Conservation (phyloP, 2,329 filamentous ascomycete species). For the Neofusicoccum ribis region DNA sequence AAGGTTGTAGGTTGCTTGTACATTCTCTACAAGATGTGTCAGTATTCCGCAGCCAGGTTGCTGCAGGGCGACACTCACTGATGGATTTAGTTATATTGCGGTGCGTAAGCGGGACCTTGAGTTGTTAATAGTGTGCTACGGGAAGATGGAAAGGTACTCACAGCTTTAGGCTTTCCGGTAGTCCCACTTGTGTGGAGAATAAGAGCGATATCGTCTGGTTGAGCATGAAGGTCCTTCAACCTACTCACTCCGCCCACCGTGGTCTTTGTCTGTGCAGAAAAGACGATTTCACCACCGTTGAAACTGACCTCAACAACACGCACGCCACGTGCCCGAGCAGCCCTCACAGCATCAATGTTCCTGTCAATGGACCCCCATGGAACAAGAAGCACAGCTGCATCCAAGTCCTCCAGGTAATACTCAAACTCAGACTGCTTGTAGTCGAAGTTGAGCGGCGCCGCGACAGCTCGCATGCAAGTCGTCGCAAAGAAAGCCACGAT, state of each 20-base stretch:
- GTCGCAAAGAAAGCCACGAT: constrained; percentile 74
- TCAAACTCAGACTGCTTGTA: constrained; percentile 84
- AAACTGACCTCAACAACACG: constrained; percentile 78
- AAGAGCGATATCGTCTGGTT: constrained; percentile 70
- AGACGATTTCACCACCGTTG: constrained; percentile 62
- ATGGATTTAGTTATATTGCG: constrained; percentile 55
- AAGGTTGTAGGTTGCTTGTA: constrained; percentile 69
- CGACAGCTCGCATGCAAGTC: constrained; percentile 72
- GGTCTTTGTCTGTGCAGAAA: constrained; percentile 69
- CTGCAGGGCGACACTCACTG: neutral
- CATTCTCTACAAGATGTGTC: constrained; percentile 57
- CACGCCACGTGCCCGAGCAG: constrained; percentile 69
- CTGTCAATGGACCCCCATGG: constrained; percentile 64
- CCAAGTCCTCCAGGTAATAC: constrained; percentile 79
- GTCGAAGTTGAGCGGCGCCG: constrained; percentile 73
- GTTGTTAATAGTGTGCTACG: neutral
- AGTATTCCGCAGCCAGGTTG: constrained; percentile 11
- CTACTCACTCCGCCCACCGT: constrained; percentile 56
- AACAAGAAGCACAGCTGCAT: constrained; percentile 69
- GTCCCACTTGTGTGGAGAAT: constrained; percentile 77
- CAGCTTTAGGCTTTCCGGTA: constrained; percentile 73
- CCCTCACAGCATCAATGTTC: constrained; percentile 66
- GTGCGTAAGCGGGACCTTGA: constrained; percentile 68
- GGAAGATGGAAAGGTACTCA: neutral
- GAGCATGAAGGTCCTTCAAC: constrained; percentile 51